Evolutionary conservation across 805 yeast species (phyloP), one percentile per base, ranked within the genome.

Genomic region (Nakazawaea wyomingensis): DNA sequence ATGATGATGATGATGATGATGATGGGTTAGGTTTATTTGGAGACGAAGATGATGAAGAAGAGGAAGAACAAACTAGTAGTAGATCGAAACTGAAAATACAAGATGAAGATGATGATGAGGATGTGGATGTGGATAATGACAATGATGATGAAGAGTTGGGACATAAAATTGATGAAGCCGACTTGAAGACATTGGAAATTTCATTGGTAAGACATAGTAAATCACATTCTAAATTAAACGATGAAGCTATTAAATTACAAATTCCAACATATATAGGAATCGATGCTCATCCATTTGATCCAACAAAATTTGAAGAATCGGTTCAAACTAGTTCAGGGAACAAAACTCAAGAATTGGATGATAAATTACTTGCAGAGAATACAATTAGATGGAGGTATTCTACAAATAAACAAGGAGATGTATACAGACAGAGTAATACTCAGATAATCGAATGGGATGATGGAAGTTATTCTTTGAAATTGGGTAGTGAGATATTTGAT

Each of bases 381-480:
- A 88, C 96, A 0, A 71, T 93, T 27, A 77, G 99, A 57, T 93
- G 99, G 99, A 78, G 96, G 63, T 91, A 90, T 61, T 83, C 88
- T 13, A 77, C 83, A 46, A 81, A 80, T 47, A 76, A 75, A n/a
- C 67, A 72, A 41, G 81, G 80, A 34, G 88, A 83, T 48, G 78
- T 90, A 50, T 76, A 77, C 55, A 85, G 85, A 53, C 95, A 89
- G 59, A 83, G 95, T 8, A 93, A 93, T 57, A 82, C 96, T 4
- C 87, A 90, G 56, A 79, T 91, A 44, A 75, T 93, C 28, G 85
- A 87, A 60, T 93, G 99, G 99, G 83, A 85, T 44, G 98, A 93
- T 62, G 99, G 99, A 1, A 71, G 87, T 4, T 65, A 80, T 49
- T 89, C 97, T 2, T 67, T 93, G 52, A 90, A 87, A 56, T 66